Conservation (phyloP, 148 eudicot species). For the Vaccinium macrocarpon region DNA sequence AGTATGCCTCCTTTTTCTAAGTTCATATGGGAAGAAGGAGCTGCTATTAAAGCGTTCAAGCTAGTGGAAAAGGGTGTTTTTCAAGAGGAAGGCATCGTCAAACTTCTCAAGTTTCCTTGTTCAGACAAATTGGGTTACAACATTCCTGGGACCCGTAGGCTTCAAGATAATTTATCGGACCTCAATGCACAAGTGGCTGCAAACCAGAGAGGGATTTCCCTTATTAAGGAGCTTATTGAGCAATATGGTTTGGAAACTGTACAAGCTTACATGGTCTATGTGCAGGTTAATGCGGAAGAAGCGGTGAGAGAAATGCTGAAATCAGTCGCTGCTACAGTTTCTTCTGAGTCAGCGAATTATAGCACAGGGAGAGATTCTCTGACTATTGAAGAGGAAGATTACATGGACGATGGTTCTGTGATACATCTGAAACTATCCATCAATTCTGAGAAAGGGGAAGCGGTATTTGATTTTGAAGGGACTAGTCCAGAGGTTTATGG, state of each 20-base stretch:
- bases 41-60: conserved; percentile 96
- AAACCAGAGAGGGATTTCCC: conserved; percentile 95
- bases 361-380: conserved; percentile 30
- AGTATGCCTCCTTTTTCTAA: conserved; percentile 99
- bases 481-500: conserved; percentile 97
- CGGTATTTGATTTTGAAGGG: conserved; percentile 77
- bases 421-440: conserved; percentile 81
- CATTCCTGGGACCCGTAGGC: conserved; percentile 87
- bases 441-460: conserved; percentile 71
- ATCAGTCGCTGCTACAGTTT: conserved; percentile 65
- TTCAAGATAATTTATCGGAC: conserved; percentile 92
- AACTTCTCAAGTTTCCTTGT: conserved; percentile 65
- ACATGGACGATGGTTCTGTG: conserved; percentile 92
- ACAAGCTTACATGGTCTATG: conserved; percentile 89
- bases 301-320: conserved; percentile 98
- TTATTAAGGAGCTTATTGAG: conserved; percentile 92
- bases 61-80: conserved; percentile 90
- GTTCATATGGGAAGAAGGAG: conserved; percentile 96
- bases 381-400: conserved; percentile 89
- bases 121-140: conserved; percentile 53
- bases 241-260: conserved; percentile 82
- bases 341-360: conserved; percentile 26
- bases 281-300: conserved; percentile 81
- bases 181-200: conserved; percentile 98
- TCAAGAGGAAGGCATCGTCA: conserved; percentile 85